A percentile compares a stretch with the other conserved stretches of the same genome.
These are phyloP conservation scores for Epichloe coenophiala DNA, from an alignment of 2,329 filamentous ascomycete genomes.

Conservation along the genomic window DNA sequence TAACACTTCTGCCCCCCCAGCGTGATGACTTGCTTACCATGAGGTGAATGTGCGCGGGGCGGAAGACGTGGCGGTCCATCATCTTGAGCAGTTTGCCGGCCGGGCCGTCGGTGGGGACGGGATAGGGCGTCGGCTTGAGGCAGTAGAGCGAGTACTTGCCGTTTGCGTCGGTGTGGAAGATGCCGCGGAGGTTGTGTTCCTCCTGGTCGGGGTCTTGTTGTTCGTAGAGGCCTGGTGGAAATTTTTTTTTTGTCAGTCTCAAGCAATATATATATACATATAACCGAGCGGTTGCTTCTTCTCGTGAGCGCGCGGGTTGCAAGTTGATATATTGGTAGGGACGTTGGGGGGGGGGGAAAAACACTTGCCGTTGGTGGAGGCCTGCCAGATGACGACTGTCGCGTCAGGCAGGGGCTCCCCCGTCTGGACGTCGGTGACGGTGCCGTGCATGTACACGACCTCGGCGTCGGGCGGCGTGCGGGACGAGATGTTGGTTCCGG, in stretches of 20 bases:
- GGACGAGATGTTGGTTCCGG: constrained; percentile 53
- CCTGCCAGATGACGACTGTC: constrained; percentile 67
- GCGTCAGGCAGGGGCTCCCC: constrained; percentile 52
- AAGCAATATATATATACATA: no score
- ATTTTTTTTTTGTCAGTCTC: no score
- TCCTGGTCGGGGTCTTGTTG: constrained; percentile 59
- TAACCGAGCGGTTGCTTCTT: no score
- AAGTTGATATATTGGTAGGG: no score
- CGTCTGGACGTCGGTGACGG: constrained; percentile 39
- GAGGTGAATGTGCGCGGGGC: constrained; percentile 48
- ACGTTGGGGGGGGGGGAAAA: no score
- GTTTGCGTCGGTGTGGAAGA: constrained; percentile 52
- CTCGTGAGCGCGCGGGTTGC: no score
- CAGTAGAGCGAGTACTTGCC: constrained; percentile 52
- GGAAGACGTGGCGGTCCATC: constrained; percentile 41
- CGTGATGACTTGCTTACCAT: constrained; percentile 23
- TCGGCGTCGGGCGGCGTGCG: constrained; percentile 34
- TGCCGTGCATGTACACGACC: constrained; percentile 51
- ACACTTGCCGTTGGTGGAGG: constrained; percentile 53
- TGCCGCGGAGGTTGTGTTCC: constrained; percentile 62
- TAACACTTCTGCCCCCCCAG: no score
- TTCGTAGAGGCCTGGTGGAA: constrained; percentile 39
- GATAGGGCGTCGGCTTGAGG: constrained; percentile 44
- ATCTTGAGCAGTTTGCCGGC: constrained; percentile 36
- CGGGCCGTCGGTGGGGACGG: constrained; percentile 37